Evolutionary conservation across 1,284 basidiomycete genomes (phyloP), one percentile per base, ranked within the genome.

Genomic region (Pascua guehoae): DNA sequence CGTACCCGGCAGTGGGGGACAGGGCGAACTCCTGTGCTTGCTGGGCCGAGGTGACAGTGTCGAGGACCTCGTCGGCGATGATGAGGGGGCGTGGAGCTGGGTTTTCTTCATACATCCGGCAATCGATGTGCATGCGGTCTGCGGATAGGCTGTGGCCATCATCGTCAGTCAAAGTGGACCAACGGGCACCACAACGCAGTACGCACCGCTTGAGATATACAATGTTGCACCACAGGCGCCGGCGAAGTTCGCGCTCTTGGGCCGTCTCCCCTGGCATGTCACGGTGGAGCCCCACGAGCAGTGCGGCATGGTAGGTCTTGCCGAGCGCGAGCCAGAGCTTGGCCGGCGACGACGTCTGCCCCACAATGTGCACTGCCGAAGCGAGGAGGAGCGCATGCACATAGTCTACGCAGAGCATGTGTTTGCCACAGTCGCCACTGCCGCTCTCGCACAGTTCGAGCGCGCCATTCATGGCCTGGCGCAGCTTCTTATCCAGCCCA

Each of bases 201-300:
- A 32, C 24, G 24, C 24, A 32, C 24, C 24, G 24, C 24, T 32
- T 32, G 24, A 32, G 24, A 32, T 32, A 32, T 3, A 32, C 37
- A 24, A 53, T 41, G 10, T 53, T 44, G 38, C 51, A 46, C 53
- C 53, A 54, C 3, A 54, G 9, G 1, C 53, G 40, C 16, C 53
- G 41, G 7, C 53, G 32, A 16, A 49, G 48, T 41, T 54, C 53
- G 8, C 37, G 41, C 41, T 49, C 47, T 8, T 49, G 44, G 41
- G 39, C n/a, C 3, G n/a, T 39, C n/a, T 50, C 49, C 9, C 16
- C 47, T 0, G 7, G 12, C 8, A 16, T 10, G n/a, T 54, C 53
- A 12, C 24, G 32, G 41, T 54, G 32, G 4, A 54, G 15, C 10
- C 47, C 53, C 2, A 15, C 47, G 1, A 54, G 41, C 0, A 54